Percentiles rank a stretch among this genome's conserved stretches.
These are phyloP conservation scores for Hysterangium stoloniferum DNA, from an alignment of 768 basidiomycete genomes.

Conservation along the genomic window DNA sequence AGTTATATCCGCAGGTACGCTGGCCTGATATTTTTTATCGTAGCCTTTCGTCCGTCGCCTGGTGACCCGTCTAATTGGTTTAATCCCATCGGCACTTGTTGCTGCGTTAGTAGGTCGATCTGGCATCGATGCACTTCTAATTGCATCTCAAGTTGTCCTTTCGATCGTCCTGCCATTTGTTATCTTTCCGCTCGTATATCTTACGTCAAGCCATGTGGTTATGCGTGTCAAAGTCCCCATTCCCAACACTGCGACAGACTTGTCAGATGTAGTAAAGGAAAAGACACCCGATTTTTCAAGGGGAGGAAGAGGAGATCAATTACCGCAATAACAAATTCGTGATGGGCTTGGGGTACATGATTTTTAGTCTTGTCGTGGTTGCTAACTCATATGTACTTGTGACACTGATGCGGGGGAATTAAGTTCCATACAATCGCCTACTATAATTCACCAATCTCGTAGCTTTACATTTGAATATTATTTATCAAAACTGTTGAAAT, in stretches of 20 bases:
- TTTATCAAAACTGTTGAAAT: neutral
- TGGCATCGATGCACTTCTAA: constrained; percentile 40
- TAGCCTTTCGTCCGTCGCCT: constrained; percentile 78
- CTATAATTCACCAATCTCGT: neutral
- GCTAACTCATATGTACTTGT: constrained; percentile 49
- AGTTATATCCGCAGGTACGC: constrained; percentile 15
- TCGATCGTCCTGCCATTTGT: constrained; percentile 40
- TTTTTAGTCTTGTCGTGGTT: constrained; percentile 40
- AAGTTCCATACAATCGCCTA: neutral
- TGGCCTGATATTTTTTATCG: neutral
- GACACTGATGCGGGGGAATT: constrained; percentile 24
- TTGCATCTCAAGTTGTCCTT: constrained; percentile 40
- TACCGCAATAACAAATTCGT: constrained; percentile 33
- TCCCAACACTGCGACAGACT: neutral
- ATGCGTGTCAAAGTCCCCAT: constrained; percentile 20
- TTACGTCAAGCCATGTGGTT: constrained; percentile 31
- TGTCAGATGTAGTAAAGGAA: constrained; percentile 1
- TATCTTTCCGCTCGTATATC: constrained; percentile 34
- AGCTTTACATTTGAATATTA: neutral
- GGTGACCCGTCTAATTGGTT: constrained; percentile 68
- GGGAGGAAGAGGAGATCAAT: constrained; percentile 21
- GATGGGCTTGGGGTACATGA: constrained; percentile 35
- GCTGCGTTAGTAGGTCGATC: constrained; percentile 34
- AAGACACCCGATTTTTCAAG: neutral
- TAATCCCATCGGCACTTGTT: constrained; percentile 37